Base-by-base conservation (phyloP, 345 rosid genomes). In the Ceriops zippeliana region DNA sequence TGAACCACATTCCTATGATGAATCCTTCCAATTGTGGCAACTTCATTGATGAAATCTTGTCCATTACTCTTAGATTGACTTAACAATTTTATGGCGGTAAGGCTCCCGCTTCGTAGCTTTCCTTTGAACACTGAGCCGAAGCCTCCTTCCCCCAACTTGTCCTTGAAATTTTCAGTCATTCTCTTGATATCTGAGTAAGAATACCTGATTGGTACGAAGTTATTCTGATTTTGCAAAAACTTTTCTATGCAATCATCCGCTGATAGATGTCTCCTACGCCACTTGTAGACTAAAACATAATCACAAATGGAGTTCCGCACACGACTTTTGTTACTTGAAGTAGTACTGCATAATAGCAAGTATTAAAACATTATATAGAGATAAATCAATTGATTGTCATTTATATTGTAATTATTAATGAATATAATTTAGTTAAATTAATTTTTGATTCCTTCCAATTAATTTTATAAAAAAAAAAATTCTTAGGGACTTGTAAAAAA, bases 11-110 rank as follows among this genome's bases (percentile, higher is more conserved):
- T 49, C 7, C 52, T 10, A 17, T 49, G 73, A 49, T 69, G 47
- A 60, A 69, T 69, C 32, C 51, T 61, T 46, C 73, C 73, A 24
- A 61, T 34, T 2, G 73, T 61, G 20, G 73, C 73, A 69, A 69
- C 66, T 49, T 69, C 73, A 17, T 32, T 69, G 0, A 69, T 69
- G 26, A 69, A 69, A 19, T 69, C 60, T 16, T 69, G 66, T 0
- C 65, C 73, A 4, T 52, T 35, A 22, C 51, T 11, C 22, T 24
- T 24, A 24, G 26, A 24, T 1, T 61, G 34, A 5, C 51, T 7
- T 6, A 61, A 17, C 27, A 69, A 2, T 31, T 61, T 69, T 21
- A 69, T 8, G 0, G 73, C 66, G 1, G 66, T 66, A 24, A 69
- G n/a, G 22, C 57, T 22, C 0, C 73, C 60, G 9, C 73, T 60